These are phyloP conservation scores for Daldinia loculata DNA, from an alignment of 495 filamentous ascomycete species.

Conservation along the genomic window DNA sequence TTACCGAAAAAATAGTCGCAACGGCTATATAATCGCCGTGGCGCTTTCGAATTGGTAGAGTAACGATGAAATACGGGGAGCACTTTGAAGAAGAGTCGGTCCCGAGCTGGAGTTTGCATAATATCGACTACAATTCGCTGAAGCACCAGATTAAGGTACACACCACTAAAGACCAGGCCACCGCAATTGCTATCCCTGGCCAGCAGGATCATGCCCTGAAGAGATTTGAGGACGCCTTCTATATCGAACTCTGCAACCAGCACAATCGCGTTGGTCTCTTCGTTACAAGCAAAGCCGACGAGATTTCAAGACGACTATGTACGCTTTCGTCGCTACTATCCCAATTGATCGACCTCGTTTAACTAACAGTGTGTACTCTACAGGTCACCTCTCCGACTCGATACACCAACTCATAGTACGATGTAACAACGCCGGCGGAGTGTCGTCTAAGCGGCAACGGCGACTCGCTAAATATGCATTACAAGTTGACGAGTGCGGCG, in stretches of 20 bases:
- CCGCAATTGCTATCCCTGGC: slow-evolving; percentile 73
- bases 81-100: slow-evolving; percentile 66
- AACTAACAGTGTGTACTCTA: slow-evolving; percentile 6
- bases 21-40: slow-evolving; percentile 23
- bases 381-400: slow-evolving; percentile 62
- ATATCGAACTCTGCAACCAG: slow-evolving; percentile 66
- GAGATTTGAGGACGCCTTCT: slow-evolving; percentile 70
- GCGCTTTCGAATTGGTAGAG: slow-evolving; percentile 19
- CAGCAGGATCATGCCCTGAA: slow-evolving; percentile 59
- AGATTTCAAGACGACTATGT: slow-evolving; percentile 69
- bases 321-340: slow-evolving; percentile 37
- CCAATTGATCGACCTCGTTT: slow-evolving; percentile 17
- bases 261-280: slow-evolving; percentile 75
- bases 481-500: slow-evolving; percentile 60
- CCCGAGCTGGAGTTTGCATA: slow-evolving; percentile 65
- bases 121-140: slow-evolving; percentile 80
- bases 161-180: slow-evolving; percentile 67
- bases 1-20: background rate
- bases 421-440: slow-evolving; percentile 47
- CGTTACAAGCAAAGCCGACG: slow-evolving; percentile 74
- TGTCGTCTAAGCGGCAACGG: slow-evolving; percentile 51
- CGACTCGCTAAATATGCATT: slow-evolving; percentile 60
- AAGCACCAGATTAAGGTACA: slow-evolving; percentile 77
- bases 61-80: slow-evolving; percentile 73
- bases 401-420: slow-evolving; percentile 58